These are phyloP conservation scores for Agroathelia rolfsii DNA, from an alignment of 1,284 basidiomycete species.

Conservation along the genomic window DNA sequence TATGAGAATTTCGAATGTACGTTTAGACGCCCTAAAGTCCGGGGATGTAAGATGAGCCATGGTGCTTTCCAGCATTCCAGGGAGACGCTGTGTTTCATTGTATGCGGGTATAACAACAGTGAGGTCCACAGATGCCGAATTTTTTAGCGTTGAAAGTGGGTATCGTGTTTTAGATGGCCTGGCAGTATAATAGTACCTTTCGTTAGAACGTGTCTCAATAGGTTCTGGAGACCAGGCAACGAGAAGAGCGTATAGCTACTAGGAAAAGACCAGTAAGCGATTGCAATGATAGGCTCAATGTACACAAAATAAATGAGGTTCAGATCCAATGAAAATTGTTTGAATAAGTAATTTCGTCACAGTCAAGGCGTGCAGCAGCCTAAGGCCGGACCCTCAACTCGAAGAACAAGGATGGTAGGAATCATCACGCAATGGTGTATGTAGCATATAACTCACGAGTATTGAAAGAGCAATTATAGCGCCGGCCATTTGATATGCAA, in stretches of 20 bases:
- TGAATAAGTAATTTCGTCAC: no score
- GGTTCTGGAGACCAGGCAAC: constrained; percentile 59
- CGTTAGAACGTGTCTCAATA: constrained; percentile 52
- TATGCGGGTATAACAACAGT: constrained; percentile 84
- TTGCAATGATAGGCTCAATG: constrained; percentile 11
- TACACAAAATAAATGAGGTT: constrained; percentile 17
- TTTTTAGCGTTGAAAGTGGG: constrained; percentile 44
- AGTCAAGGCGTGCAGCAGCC: constrained; percentile 44
- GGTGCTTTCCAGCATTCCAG: constrained; percentile 70
- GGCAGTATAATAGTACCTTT: constrained; percentile 53
- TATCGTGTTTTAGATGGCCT: constrained; percentile 36
- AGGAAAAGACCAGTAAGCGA: constrained; percentile 12
- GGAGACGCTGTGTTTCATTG: constrained; percentile 79
- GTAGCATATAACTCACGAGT: constrained; percentile 18
- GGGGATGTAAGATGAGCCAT: constrained; percentile 45
- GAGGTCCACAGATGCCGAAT: constrained; percentile 51
- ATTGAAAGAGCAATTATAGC: constrained; percentile 15
- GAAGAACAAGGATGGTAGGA: constrained; percentile 84
- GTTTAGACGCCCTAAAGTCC: constrained; percentile 20
- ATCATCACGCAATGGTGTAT: constrained; percentile 49
- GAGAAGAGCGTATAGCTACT: constrained; percentile 58
- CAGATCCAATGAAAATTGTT: constrained; percentile 40
- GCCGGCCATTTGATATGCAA: constrained; percentile 13
- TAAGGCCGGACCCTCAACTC: constrained; percentile 48
- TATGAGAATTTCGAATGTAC: constrained; percentile 72